A percentile compares a stretch with the other conserved stretches of the same genome.
phyloP scores from a whole-genome alignment of 495 filamentous ascomycete genomes.

The Penicillium desertorum region DNA sequence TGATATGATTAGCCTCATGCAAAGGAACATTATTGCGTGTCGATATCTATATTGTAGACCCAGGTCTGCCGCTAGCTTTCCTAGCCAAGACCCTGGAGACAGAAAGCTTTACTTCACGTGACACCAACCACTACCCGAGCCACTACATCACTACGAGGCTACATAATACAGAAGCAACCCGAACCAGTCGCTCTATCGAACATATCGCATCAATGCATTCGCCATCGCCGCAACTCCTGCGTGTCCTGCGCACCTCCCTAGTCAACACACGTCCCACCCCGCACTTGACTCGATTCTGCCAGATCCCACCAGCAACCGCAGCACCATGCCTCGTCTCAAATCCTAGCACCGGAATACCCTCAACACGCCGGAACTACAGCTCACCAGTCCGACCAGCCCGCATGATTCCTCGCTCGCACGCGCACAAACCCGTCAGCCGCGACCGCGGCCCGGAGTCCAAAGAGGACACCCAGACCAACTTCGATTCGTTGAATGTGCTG shows the following conservation, averaged over 20 bases:
- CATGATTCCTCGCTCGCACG: conserved; percentile 43
- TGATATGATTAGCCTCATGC: neutral
- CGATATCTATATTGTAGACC: too few species aligned
- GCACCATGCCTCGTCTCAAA: conserved; percentile 15
- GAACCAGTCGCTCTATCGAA: neutral
- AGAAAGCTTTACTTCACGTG: conserved; percentile 4
- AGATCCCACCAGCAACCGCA: conserved; percentile 8
- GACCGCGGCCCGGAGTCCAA: conserved; percentile 59
- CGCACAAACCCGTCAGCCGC: conserved; percentile 40
- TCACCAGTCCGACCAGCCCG: conserved; percentile 30
- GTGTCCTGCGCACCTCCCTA: conserved; percentile 43
- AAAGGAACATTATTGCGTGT: neutral
- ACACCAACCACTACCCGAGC: neutral
- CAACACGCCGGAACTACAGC: conserved; percentile 33
- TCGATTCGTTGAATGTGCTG: conserved; percentile 73
- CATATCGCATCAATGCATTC: conserved; percentile 35
- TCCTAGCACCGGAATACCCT: conserved; percentile 4
- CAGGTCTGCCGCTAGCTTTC: neutral
- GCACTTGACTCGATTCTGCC: conserved; percentile 20
- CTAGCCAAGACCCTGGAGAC: neutral
- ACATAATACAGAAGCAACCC: conserved; percentile 1
- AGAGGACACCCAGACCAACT: conserved; percentile 72
- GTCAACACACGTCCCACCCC: conserved; percentile 11
- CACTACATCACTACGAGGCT: neutral
- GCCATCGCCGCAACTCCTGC: conserved; percentile 47